phyloP scores from a whole-genome alignment of 2,329 filamentous ascomycete species.

The Lasiodiplodia gonubiensis region DNA sequence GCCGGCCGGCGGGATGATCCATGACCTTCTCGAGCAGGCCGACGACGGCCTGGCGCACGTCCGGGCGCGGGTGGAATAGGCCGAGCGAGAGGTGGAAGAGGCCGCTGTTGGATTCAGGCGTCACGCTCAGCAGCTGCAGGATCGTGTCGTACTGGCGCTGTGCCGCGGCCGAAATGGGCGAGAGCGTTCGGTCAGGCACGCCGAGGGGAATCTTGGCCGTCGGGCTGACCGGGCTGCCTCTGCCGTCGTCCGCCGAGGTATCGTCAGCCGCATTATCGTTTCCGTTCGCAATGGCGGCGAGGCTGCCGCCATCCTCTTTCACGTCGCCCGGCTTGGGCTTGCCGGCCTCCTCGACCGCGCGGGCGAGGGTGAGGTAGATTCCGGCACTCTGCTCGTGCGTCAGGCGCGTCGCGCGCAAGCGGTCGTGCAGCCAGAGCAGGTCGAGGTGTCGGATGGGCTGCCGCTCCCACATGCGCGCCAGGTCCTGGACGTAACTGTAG shows the following conservation, averaged over 20 bases:
- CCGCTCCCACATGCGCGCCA: slow-evolving; percentile 45
- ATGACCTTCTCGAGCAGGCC: slow-evolving; percentile 81
- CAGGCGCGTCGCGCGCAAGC: slow-evolving; percentile 80
- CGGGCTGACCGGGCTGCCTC: slow-evolving; percentile 25
- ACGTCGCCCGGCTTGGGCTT: slow-evolving; percentile 25
- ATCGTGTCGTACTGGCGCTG: slow-evolving; percentile 48
- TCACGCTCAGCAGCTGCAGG: slow-evolving; percentile 73
- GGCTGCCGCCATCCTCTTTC: background rate
- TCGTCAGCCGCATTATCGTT: slow-evolving; percentile 28
- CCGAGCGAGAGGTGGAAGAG: slow-evolving; percentile 91
- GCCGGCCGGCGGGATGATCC: slow-evolving; percentile 86
- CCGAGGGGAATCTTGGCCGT: slow-evolving; percentile 5
- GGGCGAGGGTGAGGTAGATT: slow-evolving; percentile 81
- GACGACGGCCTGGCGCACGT: slow-evolving; percentile 77
- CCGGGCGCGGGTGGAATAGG: slow-evolving; percentile 84
- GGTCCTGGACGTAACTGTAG: slow-evolving; percentile 83
- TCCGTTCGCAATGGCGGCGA: slow-evolving; percentile 6
- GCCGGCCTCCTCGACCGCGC: slow-evolving; percentile 65
- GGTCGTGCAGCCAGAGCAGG: slow-evolving; percentile 89
- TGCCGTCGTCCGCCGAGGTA: slow-evolving; percentile 31
- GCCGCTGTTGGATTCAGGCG: slow-evolving; percentile 83
- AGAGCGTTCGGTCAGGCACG: background rate
- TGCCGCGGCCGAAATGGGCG: slow-evolving; percentile 3
- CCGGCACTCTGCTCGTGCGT: slow-evolving; percentile 76
- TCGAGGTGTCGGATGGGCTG: slow-evolving; percentile 80